Base-by-base conservation (phyloP, 306 rosid species). In the Acacia crassicarpa region DNA sequence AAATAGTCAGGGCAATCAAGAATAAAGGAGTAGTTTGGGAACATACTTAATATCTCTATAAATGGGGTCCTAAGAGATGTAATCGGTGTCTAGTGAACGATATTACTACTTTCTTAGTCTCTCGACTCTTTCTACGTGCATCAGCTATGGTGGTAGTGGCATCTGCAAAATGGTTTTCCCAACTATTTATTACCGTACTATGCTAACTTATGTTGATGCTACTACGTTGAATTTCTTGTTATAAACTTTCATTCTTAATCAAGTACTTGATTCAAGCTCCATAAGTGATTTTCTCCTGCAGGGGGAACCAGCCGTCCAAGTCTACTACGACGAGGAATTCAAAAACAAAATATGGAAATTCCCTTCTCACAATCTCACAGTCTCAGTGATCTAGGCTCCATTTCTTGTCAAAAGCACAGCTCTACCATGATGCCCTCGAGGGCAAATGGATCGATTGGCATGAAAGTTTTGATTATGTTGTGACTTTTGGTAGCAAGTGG, bases 291-390 rank as follows among this genome's bases (percentile, higher is more conserved):
- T 68, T 84, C 84, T 54, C 81, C 56, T 79, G 49, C 87, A 94
- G 97, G 97, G 89, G 72, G 97, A 93, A 81, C 71, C 65, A 85
- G 94, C 88, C 4, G 77, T 88, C 70, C 97, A 90, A 81, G 87
- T 91, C 22, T 94, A 91, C 92, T 95, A 91, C 38, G 97, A 94
- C 16, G 79, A 92, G 84, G 95, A 90, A 67, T 93, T 86, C 87
- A 89, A 85, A 81, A 90, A 97, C 76, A 94, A 87, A 76, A 86
- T 76, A 81, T 94, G 97, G 97, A 84, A 44, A 51, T 94, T 93
- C 84, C 93, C 83, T 16, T 82, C 97, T 67, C 83, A 90, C 90
- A 94, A 91, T 87, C 86, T 91, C 89, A 91, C 97, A 4, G 86
- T 94, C 71, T 0, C 58, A 23, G 92, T 88, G 25, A 83, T 90